Evolutionary conservation across 495 filamentous ascomycete genomes (phyloP).

Genomic region (Xylona heveae): DNA sequence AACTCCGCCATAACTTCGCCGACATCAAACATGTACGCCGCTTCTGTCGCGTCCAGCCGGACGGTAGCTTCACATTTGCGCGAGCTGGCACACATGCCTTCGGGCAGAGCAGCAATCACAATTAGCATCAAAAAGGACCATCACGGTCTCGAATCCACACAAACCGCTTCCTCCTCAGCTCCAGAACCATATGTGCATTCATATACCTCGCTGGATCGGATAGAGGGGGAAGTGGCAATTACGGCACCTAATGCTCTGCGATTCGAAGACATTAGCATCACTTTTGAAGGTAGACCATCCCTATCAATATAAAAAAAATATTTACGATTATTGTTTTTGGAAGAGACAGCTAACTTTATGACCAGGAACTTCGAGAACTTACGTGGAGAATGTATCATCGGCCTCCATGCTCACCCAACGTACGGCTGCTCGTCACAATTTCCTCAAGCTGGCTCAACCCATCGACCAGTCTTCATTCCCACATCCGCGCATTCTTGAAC

Average conservation of each 20-base stretch:
- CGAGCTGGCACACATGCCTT: constrained; percentile 1
- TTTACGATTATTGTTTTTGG: background rate
- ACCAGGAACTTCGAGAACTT: constrained; percentile 25
- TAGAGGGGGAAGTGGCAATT: constrained; percentile 35
- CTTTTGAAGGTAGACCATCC: constrained; percentile 41
- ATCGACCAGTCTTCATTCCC: constrained; percentile 48
- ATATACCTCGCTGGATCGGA: constrained; percentile 37
- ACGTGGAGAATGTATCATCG: constrained; percentile 26
- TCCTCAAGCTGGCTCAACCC: constrained; percentile 70
- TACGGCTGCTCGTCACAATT: constrained; percentile 34
- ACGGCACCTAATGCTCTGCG: constrained; percentile 39
- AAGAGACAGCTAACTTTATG: constrained; percentile 1
- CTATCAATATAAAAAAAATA: background rate
- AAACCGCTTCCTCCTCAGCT: constrained; percentile 5
- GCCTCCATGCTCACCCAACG: constrained; percentile 24
- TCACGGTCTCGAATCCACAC: background rate
- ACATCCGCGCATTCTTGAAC: constrained; percentile 41
- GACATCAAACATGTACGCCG: constrained; percentile 4
- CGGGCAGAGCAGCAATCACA: background rate
- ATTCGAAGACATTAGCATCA: constrained; percentile 67
- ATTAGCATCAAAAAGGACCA: background rate
- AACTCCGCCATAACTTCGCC: no score
- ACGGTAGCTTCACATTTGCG: constrained; percentile 5
- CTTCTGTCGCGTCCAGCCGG: constrained; percentile 2
- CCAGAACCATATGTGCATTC: constrained; percentile 20